Conservation (phyloP, 352 stramenopile genomes). For the Achlya hypogyna region DNA sequence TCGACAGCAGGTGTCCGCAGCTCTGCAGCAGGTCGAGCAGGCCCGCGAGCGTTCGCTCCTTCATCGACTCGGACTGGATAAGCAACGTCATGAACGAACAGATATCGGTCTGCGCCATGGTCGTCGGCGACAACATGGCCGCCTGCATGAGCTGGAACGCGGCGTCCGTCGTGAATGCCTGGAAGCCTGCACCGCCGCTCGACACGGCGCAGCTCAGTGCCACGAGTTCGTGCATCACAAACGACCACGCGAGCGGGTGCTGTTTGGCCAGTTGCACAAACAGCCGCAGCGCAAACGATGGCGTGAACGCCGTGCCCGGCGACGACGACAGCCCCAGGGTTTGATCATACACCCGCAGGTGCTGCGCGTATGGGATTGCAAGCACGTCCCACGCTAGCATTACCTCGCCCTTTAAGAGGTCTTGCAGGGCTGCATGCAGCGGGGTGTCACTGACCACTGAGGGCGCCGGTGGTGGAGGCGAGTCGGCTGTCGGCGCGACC, state of each 20-base stretch:
- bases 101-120: slow-evolving; percentile 37
- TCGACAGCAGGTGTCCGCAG: slow-evolving; percentile 56
- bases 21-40: slow-evolving; percentile 72
- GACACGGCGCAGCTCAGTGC: slow-evolving; percentile 48
- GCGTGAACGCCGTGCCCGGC: slow-evolving; percentile 41
- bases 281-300: slow-evolving; percentile 71
- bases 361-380: slow-evolving; percentile 38
- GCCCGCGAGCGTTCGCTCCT: slow-evolving; percentile 53
- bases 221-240: slow-evolving; percentile 64
- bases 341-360: slow-evolving; percentile 76
- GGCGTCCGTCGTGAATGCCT: slow-evolving; percentile 66
- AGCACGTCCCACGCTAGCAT: slow-evolving; percentile 28
- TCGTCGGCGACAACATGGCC: slow-evolving; percentile 44
- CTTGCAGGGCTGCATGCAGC: neutral
- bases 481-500: neutral
- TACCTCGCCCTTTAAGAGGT: slow-evolving; percentile 25
- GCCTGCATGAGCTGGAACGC: slow-evolving; percentile 75
- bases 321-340: slow-evolving; percentile 59
- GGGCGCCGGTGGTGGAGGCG: neutral
- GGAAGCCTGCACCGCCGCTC: slow-evolving; percentile 29
- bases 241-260: slow-evolving; percentile 54
- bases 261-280: slow-evolving; percentile 69
- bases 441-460: neutral
- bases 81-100: slow-evolving; percentile 49
- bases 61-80: slow-evolving; percentile 55